Conservation (phyloP, 2,329 filamentous ascomycete genomes). For the Fusarium sp. region DNA sequence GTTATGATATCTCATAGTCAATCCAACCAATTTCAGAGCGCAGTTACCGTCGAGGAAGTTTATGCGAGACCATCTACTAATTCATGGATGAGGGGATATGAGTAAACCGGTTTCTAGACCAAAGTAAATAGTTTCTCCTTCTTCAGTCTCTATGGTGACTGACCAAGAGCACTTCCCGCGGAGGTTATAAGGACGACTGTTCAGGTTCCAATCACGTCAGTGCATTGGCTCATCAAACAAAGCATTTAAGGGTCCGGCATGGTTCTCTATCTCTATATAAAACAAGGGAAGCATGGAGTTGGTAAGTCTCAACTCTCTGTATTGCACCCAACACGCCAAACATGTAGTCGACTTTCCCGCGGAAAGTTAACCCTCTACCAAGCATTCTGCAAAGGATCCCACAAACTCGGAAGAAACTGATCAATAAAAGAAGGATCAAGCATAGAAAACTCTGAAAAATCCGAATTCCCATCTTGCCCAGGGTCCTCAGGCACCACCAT, state of each 20-base stretch:
- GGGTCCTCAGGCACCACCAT: conserved; percentile 41
- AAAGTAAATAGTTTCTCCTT: background rate
- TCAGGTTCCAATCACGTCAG: background rate
- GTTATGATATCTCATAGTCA: background rate
- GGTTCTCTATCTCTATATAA: background rate
- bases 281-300: background rate
- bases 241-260: background rate
- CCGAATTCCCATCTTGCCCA: conserved; percentile 22
- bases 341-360: background rate
- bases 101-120: background rate
- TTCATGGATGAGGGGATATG: background rate
- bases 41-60: background rate
- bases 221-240: background rate
- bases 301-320: background rate
- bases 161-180: background rate
- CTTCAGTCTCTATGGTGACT: background rate
- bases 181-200: background rate
- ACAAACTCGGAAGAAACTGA: conserved; percentile 48
- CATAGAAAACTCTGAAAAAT: conserved; percentile 44
- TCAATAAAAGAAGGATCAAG: conserved; percentile 48
- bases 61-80: background rate
- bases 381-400: conserved; percentile 49
- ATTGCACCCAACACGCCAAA: background rate
- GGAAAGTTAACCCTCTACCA: conserved; percentile 37
- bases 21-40: background rate